Base-by-base conservation (phyloP, 2,329 filamentous ascomycete species). In the Scedosporium minutisporum region DNA sequence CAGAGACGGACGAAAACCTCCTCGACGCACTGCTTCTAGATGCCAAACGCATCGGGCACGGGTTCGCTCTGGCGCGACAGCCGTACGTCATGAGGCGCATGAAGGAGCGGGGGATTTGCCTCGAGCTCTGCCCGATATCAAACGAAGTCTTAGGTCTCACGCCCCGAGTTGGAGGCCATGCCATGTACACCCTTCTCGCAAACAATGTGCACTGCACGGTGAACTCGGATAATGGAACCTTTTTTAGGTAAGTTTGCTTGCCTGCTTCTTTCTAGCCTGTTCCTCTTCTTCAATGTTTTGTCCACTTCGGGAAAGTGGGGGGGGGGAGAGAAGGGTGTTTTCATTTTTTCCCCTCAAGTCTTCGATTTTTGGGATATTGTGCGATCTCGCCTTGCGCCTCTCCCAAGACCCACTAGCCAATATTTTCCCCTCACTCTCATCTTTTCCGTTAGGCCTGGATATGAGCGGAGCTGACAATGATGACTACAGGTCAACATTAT, bases 121-220 rank as follows among this genome's bases (percentile, higher is more conserved):
- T 92, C n/a, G 89, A 92, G 74, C 76, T 89, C 1, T 91, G 89
- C 67, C 89, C 88, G 0, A 90, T 91, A 59, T 91, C 87, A 0
- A 92, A 91, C 69, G 89, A 92, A 76, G 77, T 91, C 0, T 75
- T 91, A 18, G 87, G 89, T 41, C 78, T 92, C 18, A 89, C 87
- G 60, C 81, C 85, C 7, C 80, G 83, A 57, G 80, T 86, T 63
- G 80, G 81, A 44, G 86, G 87, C 12, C 89, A 91, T 68, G 75
- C 86, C 16, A 83, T 88, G 70, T 89, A 90, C 46, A 78, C 80
- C 65, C 75, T 92, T 25, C 77, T 91, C 62, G 87, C 87, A n/a
- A 86, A 88, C 62, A 84, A 87, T 44, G 82, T 91, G 59, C 87
- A 88, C 58, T 92, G 89, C 73, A 88, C 88, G 0, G 76, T 91